phyloP scores from a whole-genome alignment of 345 rosid species.

The Turritis glabra region DNA sequence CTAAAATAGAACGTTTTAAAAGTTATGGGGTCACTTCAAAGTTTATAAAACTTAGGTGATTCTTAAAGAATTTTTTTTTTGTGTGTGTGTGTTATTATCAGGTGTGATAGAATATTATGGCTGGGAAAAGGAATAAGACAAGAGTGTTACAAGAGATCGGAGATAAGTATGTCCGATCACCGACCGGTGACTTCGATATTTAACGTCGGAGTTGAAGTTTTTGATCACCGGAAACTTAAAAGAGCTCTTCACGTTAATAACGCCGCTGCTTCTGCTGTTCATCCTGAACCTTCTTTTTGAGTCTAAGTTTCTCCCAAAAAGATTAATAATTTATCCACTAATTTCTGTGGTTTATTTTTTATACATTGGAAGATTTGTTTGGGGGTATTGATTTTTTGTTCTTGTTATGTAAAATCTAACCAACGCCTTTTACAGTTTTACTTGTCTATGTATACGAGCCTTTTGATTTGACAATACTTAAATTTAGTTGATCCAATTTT shows the following conservation, averaged over 20 bases:
- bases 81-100: slow-evolving; percentile 30
- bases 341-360: slow-evolving; percentile 14
- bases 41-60: background rate
- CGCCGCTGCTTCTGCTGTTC: slow-evolving; percentile 78
- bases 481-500: background rate
- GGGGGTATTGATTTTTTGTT: background rate
- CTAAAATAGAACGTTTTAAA: background rate
- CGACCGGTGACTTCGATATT: slow-evolving; percentile 90
- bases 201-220: slow-evolving; percentile 75
- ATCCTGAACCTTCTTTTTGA: slow-evolving; percentile 62
- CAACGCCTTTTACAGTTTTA: background rate
- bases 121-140: slow-evolving; percentile 80
- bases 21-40: slow-evolving; percentile 21
- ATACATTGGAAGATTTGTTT: slow-evolving; percentile 11
- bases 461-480: background rate
- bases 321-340: background rate
- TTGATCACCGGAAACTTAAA: slow-evolving; percentile 73
- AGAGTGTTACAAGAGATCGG: slow-evolving; percentile 67
- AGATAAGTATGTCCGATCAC: slow-evolving; percentile 76
- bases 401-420: slow-evolving; percentile 24
- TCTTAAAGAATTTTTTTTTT: background rate
- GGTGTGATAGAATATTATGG: slow-evolving; percentile 99
- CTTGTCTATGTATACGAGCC: slow-evolving; percentile 15
- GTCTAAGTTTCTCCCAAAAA: slow-evolving; percentile 18
- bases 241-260: slow-evolving; percentile 69